These are phyloP conservation scores for Wickerhamiella spandovensis DNA, from an alignment of 805 yeast species.

Conservation along the genomic window DNA sequence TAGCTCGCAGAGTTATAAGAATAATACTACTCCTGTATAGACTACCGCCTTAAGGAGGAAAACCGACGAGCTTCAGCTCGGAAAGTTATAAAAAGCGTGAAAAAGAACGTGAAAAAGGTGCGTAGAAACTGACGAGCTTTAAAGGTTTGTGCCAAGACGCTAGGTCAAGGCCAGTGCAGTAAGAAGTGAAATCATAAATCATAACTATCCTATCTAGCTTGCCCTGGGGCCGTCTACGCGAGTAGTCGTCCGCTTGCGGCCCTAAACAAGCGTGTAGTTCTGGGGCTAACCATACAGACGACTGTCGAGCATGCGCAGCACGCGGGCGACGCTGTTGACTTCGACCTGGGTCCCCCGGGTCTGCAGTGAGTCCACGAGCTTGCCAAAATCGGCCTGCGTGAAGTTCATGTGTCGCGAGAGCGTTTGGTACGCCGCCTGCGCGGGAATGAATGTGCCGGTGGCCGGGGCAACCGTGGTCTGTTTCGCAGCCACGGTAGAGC, in stretches of 20 bases:
- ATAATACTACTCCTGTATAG: too few relatives aligned
- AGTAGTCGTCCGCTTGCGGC: neutral
- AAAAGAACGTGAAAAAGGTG: too few relatives aligned
- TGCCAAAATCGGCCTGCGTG: slow-evolving; percentile 56
- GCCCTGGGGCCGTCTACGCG: neutral
- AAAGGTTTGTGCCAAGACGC: too few relatives aligned
- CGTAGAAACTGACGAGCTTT: too few relatives aligned
- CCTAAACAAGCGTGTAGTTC: too few relatives aligned
- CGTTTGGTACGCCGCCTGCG: slow-evolving; percentile 82
- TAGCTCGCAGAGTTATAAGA: too few relatives aligned
- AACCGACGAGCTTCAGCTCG: too few relatives aligned
- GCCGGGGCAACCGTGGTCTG: slow-evolving; percentile 10
- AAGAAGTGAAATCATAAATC: neutral
- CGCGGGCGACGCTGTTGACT: slow-evolving; percentile 79
- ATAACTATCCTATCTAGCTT: neutral
- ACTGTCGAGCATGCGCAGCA: slow-evolving; percentile 67
- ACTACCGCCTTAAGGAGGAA: too few relatives aligned
- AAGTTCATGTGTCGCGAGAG: slow-evolving; percentile 71
- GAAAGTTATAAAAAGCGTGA: too few relatives aligned
- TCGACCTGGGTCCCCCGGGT: slow-evolving; percentile 85
- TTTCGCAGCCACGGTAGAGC: slow-evolving; percentile 63
- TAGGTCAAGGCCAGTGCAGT: too few relatives aligned
- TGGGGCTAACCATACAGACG: slow-evolving; percentile 32
- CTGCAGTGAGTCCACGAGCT: slow-evolving; percentile 58
- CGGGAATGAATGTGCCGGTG: slow-evolving; percentile 51